Percentiles rank a stretch among this genome's conserved stretches.
These are phyloP conservation scores for Aspergillus luchuensis DNA, from an alignment of 2,329 filamentous ascomycete species.

Conservation along the genomic window DNA sequence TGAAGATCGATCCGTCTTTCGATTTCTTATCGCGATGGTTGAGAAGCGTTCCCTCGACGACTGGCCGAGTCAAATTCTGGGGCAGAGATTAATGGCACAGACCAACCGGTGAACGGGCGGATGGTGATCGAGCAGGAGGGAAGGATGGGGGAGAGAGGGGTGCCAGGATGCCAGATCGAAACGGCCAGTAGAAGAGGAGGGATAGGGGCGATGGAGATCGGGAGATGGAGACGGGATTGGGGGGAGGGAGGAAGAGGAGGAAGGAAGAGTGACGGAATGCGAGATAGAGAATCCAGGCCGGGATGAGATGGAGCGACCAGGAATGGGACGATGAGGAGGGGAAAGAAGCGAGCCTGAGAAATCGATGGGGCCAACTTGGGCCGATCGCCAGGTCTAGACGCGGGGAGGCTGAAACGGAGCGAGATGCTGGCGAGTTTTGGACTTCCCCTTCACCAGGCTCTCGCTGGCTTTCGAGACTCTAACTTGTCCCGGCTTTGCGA, in stretches of 20 bases:
- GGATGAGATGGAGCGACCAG: conserved; percentile 11
- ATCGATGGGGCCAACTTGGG: conserved; percentile 27
- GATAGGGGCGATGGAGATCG: not conserved
- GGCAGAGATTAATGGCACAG: conserved; percentile 5
- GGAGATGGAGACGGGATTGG: not conserved
- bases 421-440: not conserved
- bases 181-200: not conserved
- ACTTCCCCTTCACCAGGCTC: not conserved
- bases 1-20: not conserved
- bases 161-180: conserved; percentile 1
- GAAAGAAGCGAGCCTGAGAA: conserved; percentile 18
- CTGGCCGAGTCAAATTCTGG: conserved; percentile 2
- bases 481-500: no score
- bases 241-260: not conserved
- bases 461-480: not conserved
- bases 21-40: not conserved
- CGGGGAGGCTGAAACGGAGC: conserved; percentile 25
- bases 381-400: conserved; percentile 39
- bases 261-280: conserved; percentile 6
- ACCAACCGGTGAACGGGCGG: conserved; percentile 2
- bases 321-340: conserved; percentile 14
- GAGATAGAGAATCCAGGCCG: not conserved
- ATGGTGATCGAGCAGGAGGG: not conserved
- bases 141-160: not conserved
- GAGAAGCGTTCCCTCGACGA: not conserved